Evolutionary conservation across 345 rosid genomes (phyloP).

Genomic region (Trapa bicornis): DNA sequence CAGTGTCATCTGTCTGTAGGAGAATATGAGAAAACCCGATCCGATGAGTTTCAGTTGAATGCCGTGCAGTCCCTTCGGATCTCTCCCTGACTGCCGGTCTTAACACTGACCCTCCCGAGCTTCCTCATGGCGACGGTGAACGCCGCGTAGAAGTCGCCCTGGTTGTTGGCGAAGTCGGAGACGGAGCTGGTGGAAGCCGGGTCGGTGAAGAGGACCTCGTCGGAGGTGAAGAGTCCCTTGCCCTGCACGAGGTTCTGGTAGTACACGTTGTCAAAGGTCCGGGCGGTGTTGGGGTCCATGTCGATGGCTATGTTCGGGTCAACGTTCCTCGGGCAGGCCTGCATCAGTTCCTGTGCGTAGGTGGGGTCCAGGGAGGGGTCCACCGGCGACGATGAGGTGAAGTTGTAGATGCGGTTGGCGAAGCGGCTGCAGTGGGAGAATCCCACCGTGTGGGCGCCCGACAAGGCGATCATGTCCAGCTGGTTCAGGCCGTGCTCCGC

Average conservation of each 20-base stretch:
- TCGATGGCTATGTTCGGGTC: slow-evolving; percentile 40
- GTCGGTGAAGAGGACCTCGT: slow-evolving; percentile 44
- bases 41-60: neutral
- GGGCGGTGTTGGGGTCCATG: slow-evolving; percentile 50
- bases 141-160: slow-evolving; percentile 42
- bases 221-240: slow-evolving; percentile 67
- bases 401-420: slow-evolving; percentile 48
- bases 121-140: slow-evolving; percentile 55
- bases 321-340: slow-evolving; percentile 32
- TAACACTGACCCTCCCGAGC: slow-evolving; percentile 65
- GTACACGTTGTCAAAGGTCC: slow-evolving; percentile 49
- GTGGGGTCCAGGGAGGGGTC: slow-evolving; percentile 54
- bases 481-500: slow-evolving; percentile 40
- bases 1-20: neutral
- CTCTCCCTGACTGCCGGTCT: slow-evolving; percentile 51
- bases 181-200: slow-evolving; percentile 42
- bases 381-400: slow-evolving; percentile 33
- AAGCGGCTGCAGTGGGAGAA: slow-evolving; percentile 76
- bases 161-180: slow-evolving; percentile 39
- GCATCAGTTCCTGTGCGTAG: slow-evolving; percentile 49
- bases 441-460: slow-evolving; percentile 85
- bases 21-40: neutral
- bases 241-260: slow-evolving; percentile 59
- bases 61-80: slow-evolving; percentile 39
- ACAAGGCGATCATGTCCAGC: slow-evolving; percentile 75